Evolutionary conservation across 1,284 basidiomycete genomes (phyloP).

Genomic region (Kalmanozyma brasiliensis): DNA sequence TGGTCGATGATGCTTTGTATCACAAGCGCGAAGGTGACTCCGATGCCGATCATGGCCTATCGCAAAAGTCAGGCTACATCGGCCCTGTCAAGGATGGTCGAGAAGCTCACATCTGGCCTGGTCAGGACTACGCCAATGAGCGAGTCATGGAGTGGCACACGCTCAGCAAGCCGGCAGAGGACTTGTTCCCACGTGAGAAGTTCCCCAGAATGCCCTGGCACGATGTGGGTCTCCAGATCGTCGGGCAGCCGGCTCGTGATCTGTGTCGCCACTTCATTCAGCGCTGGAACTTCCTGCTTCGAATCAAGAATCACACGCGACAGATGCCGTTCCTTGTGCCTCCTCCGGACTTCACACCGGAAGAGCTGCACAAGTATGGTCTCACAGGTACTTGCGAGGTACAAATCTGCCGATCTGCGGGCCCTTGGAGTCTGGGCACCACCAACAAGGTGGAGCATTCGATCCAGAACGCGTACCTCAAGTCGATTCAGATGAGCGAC

Average conservation of each 20-base stretch:
- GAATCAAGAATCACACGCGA: conserved; percentile 79
- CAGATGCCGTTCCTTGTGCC: conserved; percentile 94
- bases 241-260: conserved; percentile 95
- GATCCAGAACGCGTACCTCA: conserved; percentile 90
- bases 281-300: conserved; percentile 72
- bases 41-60: conserved; percentile 25
- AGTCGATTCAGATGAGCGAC: conserved; percentile 93
- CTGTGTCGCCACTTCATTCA: conserved; percentile 94
- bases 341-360: conserved; percentile 87
- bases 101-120: conserved; percentile 81
- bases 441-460: conserved; percentile 86
- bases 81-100: conserved; percentile 71
- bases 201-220: conserved; percentile 99
- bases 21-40: conserved; percentile 33
- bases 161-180: conserved; percentile 89
- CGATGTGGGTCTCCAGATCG: conserved; percentile 92
- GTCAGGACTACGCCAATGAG: conserved; percentile 93
- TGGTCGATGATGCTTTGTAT: conserved; percentile 80
- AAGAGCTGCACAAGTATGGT: conserved; percentile 82
- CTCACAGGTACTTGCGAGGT: conserved; percentile 96
- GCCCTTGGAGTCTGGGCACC: conserved; percentile 96
- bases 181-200: conserved; percentile 90
- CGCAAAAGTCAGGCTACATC: conserved; percentile 41
- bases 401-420: conserved; percentile 93
- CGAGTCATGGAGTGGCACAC: conserved; percentile 87